Percentiles rank a stretch among this genome's conserved stretches.
Conservation (phyloP, 2,329 filamentous ascomycete species). For the Cadophora sp. region DNA sequence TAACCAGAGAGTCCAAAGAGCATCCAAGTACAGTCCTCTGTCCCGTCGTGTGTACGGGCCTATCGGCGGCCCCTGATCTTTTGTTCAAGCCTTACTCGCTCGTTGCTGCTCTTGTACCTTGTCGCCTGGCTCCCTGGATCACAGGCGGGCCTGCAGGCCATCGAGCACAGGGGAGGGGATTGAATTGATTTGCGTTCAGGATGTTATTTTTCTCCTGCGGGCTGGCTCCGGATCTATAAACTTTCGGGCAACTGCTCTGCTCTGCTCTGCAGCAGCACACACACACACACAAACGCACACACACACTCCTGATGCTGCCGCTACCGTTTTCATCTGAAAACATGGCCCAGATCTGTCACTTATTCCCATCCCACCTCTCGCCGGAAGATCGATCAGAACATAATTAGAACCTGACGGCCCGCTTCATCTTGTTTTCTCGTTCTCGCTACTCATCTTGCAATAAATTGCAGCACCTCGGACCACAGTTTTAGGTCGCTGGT, state of each 20-base stretch:
- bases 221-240: constrained; percentile 30
- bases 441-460: constrained; percentile 9
- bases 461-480: constrained; percentile 2
- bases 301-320: constrained; percentile 12
- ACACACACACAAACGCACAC: not conserved
- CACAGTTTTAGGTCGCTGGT: not conserved
- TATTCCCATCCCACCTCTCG: constrained; percentile 16
- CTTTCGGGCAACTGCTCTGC: constrained; percentile 28
- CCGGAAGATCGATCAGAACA: constrained; percentile 22
- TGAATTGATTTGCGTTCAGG: constrained; percentile 29
- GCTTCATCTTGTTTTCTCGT: not conserved
- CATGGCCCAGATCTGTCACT: constrained; percentile 31
- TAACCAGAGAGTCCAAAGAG: no score
- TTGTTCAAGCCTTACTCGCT: not conserved
- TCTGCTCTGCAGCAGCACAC: not conserved
- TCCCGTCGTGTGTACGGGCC: constrained; percentile 3
- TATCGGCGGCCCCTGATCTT: constrained; percentile 3
- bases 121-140: constrained; percentile 14
- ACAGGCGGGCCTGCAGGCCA: constrained; percentile 18
- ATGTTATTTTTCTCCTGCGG: constrained; percentile 26
- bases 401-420: constrained; percentile 20
- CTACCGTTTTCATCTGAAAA: constrained; percentile 23
- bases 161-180: constrained; percentile 25
- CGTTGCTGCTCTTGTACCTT: constrained; percentile 28
- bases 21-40: not conserved